Evolutionary conservation across 176 grass and related monocot genomes (phyloP).

Genomic region (Coix lacrymajobi): DNA sequence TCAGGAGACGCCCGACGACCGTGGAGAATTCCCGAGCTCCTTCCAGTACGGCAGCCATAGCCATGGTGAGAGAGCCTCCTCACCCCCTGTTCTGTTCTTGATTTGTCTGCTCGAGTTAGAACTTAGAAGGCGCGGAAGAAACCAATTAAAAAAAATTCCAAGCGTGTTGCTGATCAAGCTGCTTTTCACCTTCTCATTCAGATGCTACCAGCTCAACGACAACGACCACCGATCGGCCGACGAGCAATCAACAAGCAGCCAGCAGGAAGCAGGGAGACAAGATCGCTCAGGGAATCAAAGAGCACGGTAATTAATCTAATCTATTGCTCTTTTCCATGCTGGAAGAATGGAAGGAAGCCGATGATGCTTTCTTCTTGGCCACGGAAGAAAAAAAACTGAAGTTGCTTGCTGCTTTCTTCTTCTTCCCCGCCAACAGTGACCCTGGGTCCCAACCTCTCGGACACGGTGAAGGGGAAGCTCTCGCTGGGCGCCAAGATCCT

Average conservation of each 20-base stretch:
- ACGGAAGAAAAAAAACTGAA: slow-evolving; percentile 18
- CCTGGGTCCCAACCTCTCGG: slow-evolving; percentile 46
- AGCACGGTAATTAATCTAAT: slow-evolving; percentile 52
- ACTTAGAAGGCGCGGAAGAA: neutral
- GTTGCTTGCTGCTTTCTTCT: too few relatives aligned
- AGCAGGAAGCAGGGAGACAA: slow-evolving; percentile 62
- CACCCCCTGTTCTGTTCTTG: neutral
- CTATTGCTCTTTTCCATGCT: neutral
- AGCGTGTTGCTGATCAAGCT: slow-evolving; percentile 6
- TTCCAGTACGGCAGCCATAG: slow-evolving; percentile 13
- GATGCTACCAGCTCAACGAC: neutral
- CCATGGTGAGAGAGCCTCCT: slow-evolving; percentile 36
- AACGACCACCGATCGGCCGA: slow-evolving; percentile 18
- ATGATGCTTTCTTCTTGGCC: slow-evolving; percentile 20
- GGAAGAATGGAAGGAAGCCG: neutral
- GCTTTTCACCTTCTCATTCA: neutral
- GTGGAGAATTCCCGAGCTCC: neutral
- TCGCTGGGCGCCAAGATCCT: slow-evolving; percentile 49
- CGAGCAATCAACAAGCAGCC: neutral
- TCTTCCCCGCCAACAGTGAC: too few relatives aligned
- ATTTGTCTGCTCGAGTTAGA: neutral
- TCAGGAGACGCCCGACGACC: slow-evolving; percentile 30
- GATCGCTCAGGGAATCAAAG: slow-evolving; percentile 59
- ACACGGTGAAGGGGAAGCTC: slow-evolving; percentile 79
- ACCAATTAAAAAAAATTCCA: neutral